These are phyloP conservation scores for Ceratocystis cacaofunesta DNA, from an alignment of 2,329 filamentous ascomycete species.

Conservation along the genomic window DNA sequence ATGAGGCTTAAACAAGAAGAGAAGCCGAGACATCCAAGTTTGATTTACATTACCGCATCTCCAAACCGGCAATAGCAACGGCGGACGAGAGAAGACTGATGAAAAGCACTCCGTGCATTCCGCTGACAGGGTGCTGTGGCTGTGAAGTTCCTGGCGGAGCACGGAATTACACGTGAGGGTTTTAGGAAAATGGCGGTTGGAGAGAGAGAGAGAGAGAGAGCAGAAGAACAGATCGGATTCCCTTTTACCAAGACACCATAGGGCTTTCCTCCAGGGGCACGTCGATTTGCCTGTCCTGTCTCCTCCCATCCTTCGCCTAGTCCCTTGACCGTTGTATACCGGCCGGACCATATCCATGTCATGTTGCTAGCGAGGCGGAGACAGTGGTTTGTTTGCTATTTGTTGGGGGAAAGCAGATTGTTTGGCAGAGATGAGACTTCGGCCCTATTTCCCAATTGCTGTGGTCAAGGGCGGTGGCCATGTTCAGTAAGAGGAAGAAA, in stretches of 20 bases:
- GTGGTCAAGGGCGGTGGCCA: background rate
- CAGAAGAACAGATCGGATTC: background rate
- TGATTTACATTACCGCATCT: background rate
- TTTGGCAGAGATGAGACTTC: background rate
- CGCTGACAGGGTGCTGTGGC: background rate
- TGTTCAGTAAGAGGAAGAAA: too few relatives aligned
- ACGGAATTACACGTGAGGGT: background rate
- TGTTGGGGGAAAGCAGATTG: too few relatives aligned
- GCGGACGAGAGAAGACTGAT: background rate
- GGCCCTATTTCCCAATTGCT: background rate
- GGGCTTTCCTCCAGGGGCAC: too few relatives aligned
- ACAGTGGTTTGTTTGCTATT: too few relatives aligned
- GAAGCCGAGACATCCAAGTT: background rate
- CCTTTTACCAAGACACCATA: background rate
- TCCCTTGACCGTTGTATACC: too few relatives aligned
- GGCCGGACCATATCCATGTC: too few relatives aligned
- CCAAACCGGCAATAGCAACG: background rate
- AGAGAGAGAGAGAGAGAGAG: background rate
- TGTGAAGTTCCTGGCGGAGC: background rate
- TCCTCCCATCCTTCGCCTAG: too few relatives aligned
- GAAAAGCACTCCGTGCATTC: background rate
- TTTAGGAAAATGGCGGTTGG: background rate
- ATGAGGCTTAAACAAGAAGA: background rate
- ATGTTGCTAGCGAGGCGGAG: too few relatives aligned
- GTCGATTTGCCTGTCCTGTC: too few relatives aligned